Base-by-base conservation (phyloP, 2,329 filamentous ascomycete species). In the Diaporthe amygdali region DNA sequence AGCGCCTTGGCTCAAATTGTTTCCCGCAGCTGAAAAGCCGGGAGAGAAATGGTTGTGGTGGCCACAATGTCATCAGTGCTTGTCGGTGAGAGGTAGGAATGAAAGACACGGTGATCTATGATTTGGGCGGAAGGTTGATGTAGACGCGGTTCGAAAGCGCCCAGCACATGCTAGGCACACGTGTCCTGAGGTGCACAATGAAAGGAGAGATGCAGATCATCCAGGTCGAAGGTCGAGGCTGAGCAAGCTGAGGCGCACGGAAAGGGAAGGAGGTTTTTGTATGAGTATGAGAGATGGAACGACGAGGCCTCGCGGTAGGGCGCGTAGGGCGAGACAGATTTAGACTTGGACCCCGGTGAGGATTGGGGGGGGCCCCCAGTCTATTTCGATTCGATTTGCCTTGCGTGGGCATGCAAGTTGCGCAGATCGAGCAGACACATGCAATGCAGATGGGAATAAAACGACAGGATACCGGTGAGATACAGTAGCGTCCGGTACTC, bases 361-460 rank as follows among this genome's bases (percentile, higher is more conserved):
- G 46, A 49, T 68, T 56, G 66, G 52, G 44, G 59, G 55, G 41
- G 17, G 44, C 39, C 22, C 39, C 22, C 41, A 49, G 41, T 56
- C 66, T 30, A 49, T 55, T 68, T 59, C 44, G 66, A 61, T 37
- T 49, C 14, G 59, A 27, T 37, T 27, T 15, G 59, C 59, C 44
- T 49, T 41, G 66, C 49, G 66, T 61, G 44, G 66, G 44, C 32
- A 68, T 68, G 66, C 66, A 68, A 22, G 52, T 22, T 22, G 41
- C 32, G 66, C 52, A 68, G 66, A 68, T 59, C 66, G 66, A 44
- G 44, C 46, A 59, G 39, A 59, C 54, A 59, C 54, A 68, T 68
- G 66, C 66, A 68, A 30, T 59, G 66, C 66, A 55, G 32, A 68
- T 68, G 52, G 66, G 55, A 59, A 68, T 51, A 68, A 55, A 49